Conservation (phyloP, 1,284 basidiomycete species). For the Microbotryum scabiosae region DNA sequence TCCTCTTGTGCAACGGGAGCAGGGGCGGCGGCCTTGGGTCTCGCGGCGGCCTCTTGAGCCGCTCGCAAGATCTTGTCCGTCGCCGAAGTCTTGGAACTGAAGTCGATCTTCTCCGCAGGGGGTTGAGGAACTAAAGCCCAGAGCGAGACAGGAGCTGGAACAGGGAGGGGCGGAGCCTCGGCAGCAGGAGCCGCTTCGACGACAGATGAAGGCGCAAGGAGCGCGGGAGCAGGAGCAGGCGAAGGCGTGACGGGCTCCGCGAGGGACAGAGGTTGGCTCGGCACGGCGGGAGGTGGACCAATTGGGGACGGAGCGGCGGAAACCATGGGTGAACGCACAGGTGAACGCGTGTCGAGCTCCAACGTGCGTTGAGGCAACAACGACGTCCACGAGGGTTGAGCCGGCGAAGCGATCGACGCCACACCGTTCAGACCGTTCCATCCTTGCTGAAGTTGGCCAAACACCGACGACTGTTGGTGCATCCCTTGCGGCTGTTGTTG, state of each 20-base stretch:
- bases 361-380: slow-evolving; percentile 6
- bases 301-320: slow-evolving; percentile 13
- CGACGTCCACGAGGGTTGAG: slow-evolving; percentile 13
- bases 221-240: slow-evolving; percentile 14
- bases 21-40: neutral
- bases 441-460: slow-evolving; percentile 7
- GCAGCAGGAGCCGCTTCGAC: slow-evolving; percentile 11
- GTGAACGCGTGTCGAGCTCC: neutral
- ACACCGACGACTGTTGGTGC: slow-evolving; percentile 5
- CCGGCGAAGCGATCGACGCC: slow-evolving; percentile 6
- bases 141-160: neutral
- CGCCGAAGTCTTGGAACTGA: too few species aligned
- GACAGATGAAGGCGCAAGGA: neutral
- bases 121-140: too few species aligned
- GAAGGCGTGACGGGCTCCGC: neutral
- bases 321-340: slow-evolving; percentile 2
- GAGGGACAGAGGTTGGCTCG: neutral
- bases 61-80: too few species aligned
- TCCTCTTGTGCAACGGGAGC: neutral
- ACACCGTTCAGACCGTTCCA: slow-evolving; percentile 3
- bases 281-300: slow-evolving; percentile 5
- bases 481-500: slow-evolving; percentile 7
- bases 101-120: too few species aligned
- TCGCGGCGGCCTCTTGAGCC: neutral
- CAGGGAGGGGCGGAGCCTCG: slow-evolving; percentile 17